phyloP scores from a whole-genome alignment of 2,329 filamentous ascomycete genomes.

The Colletotrichum agaves region DNA sequence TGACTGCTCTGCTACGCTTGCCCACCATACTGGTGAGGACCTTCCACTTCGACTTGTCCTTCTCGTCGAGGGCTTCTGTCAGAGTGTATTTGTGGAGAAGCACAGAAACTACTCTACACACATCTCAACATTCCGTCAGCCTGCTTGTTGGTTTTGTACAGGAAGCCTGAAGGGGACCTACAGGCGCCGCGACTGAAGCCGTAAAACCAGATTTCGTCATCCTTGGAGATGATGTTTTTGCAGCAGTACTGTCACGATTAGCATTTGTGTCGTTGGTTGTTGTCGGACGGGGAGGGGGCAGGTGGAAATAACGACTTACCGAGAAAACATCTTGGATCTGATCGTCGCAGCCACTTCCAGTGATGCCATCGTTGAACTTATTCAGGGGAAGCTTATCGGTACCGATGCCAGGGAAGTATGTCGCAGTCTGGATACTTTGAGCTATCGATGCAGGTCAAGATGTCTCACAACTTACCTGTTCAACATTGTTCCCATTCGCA shows the following conservation, averaged over 20 bases:
- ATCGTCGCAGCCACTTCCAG: slow-evolving; percentile 35
- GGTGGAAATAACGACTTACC: too few species aligned
- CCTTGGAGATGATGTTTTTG: slow-evolving; percentile 19
- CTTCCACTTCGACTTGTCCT: slow-evolving; percentile 15
- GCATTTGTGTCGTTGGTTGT: too few species aligned
- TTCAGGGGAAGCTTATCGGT: slow-evolving; percentile 37
- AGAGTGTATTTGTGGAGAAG: slow-evolving; percentile 41
- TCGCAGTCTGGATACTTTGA: background rate
- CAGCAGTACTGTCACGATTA: slow-evolving; percentile 18
- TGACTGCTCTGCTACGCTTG: background rate
- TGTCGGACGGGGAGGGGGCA: too few species aligned
- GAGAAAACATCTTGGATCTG: slow-evolving; percentile 41
- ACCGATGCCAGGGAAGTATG: slow-evolving; percentile 40
- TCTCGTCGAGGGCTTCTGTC: background rate
- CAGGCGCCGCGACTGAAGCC: slow-evolving; percentile 53
- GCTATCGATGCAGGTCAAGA: background rate
- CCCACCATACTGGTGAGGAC: background rate
- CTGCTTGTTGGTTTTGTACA: fast-evolving
- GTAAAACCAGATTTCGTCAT: slow-evolving; percentile 53
- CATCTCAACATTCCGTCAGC: slow-evolving; percentile 31
- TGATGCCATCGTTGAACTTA: slow-evolving; percentile 39
- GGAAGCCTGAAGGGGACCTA: background rate
- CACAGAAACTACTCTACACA: slow-evolving; percentile 51
- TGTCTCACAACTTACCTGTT: background rate
- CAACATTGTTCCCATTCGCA: slow-evolving; percentile 9